A percentile compares a stretch with the other conserved stretches of the same genome.
These are phyloP conservation scores for Apiotrichum gracile DNA, from an alignment of 1,284 basidiomycete genomes.

Conservation along the genomic window DNA sequence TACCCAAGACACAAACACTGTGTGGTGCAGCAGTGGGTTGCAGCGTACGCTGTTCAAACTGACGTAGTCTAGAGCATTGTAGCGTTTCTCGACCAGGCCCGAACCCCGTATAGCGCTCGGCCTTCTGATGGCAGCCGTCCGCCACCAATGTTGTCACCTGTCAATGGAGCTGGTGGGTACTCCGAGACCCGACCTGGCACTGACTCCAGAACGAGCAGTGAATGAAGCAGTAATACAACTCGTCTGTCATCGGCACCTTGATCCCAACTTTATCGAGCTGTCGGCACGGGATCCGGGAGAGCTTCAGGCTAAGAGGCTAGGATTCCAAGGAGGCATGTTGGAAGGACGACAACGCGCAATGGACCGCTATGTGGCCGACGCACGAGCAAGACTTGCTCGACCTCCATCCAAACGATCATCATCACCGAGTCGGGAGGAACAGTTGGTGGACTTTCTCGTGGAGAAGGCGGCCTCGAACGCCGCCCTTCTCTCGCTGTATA, in stretches of 20 bases:
- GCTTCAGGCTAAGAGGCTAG: slow-evolving; percentile 33
- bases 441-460: slow-evolving; percentile 43
- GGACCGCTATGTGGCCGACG: slow-evolving; percentile 51
- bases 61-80: slow-evolving; percentile 57
- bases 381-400: slow-evolving; percentile 20
- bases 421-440: background rate
- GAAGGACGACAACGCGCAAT: slow-evolving; percentile 55
- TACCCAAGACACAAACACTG: slow-evolving; percentile 30
- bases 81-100: slow-evolving; percentile 74
- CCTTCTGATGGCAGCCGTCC: slow-evolving; percentile 54
- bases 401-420: slow-evolving; percentile 21
- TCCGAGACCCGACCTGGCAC: background rate
- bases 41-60: background rate
- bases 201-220: background rate
- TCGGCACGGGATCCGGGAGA: slow-evolving; percentile 40
- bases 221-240: slow-evolving; percentile 55
- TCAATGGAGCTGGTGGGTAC: slow-evolving; percentile 63
- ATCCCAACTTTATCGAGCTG: slow-evolving; percentile 51
- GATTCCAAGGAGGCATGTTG: slow-evolving; percentile 48
- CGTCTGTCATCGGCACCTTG: slow-evolving; percentile 54
- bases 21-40: slow-evolving; percentile 47
- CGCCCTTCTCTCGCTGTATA: slow-evolving; percentile 43
- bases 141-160: slow-evolving; percentile 69
- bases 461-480: slow-evolving; percentile 45
- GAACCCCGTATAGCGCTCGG: slow-evolving; percentile 51